Evolutionary conservation across 1,284 basidiomycete species (phyloP), one percentile per base, ranked within the genome.

Genomic region (Trichosporon ovoides): DNA sequence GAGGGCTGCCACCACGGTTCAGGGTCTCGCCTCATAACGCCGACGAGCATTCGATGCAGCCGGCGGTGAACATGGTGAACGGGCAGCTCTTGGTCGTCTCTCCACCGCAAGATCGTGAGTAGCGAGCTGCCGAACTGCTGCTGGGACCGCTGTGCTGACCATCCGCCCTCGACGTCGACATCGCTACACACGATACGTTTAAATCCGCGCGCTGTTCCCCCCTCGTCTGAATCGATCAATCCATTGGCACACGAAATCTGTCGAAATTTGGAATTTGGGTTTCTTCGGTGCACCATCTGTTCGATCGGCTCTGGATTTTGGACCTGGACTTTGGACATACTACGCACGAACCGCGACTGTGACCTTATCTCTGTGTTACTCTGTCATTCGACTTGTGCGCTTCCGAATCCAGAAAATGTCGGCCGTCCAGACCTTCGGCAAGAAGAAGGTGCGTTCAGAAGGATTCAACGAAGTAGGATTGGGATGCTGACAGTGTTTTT

Each of bases 391-490:
- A 48, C 24, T 28, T 13, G 14, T 28, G 35, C 31, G 18, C 28
- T 19, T 56, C 46, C 46, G 59, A 13, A 16, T 46, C 65, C 60
- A 70, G 69, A 74, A 64, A 66, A 76, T 76, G 74, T 74, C 74
- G 62, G 71, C 91, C 82, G 91, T 96, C 70, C 93, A 96, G 79
- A 93, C 90, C 66, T 96, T 96, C 81, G 92, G 92, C 81, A 96
- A 96, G 89, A 96, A 96, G 87, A 95, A 95, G 87, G 89, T 84
- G 75, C 66, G 84, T 77, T 55, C 31, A 38, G 7, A 38, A 50
- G 35, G 6, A 16, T 33, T 12, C 50, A 5, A 35, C n/a, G 3
- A 24, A 5, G 38, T 6, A 24, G 43, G 36, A 58, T 19, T 18
- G 14, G 43, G 51, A n/a, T 51, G 50, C n/a, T 46, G 14, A 54